Conservation (phyloP, 2,329 filamentous ascomycete genomes). For the Hirsutella rhossiliensis region DNA sequence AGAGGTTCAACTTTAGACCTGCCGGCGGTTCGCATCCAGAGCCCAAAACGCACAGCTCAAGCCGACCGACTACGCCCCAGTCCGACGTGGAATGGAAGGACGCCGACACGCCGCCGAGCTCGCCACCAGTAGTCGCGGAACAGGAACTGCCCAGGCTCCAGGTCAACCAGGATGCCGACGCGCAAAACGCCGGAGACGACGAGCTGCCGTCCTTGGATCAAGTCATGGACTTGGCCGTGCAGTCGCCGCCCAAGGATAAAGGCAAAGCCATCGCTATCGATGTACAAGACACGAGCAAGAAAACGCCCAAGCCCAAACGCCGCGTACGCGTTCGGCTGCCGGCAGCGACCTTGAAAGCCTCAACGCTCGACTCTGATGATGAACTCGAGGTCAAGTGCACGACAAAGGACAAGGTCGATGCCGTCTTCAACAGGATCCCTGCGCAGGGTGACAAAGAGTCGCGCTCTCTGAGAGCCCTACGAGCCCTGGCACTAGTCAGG, state of each 20-base stretch:
- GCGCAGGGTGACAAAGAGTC: constrained; percentile 50
- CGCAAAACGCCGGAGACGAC: constrained; percentile 14
- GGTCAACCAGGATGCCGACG: constrained; percentile 3
- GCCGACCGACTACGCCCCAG: constrained; percentile 36
- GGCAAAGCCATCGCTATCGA: constrained; percentile 31
- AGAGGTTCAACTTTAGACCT: constrained; percentile 65
- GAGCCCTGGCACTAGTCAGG: constrained; percentile 59
- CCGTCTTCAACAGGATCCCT: constrained; percentile 61
- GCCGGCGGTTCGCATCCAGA: constrained; percentile 17
- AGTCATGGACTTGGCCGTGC: constrained; percentile 16
- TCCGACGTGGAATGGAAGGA: constrained; percentile 40
- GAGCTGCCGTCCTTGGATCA: constrained; percentile 27
- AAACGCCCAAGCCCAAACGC: constrained; percentile 24
- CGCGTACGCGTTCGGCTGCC: constrained; percentile 40
- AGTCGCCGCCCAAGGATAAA: constrained; percentile 45
- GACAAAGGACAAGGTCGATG: constrained; percentile 39
- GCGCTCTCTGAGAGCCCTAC: constrained; percentile 54
- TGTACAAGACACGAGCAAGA: constrained; percentile 8
- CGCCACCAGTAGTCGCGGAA: constrained; percentile 35
- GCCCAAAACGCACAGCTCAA: constrained; percentile 39
- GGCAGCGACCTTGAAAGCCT: constrained; percentile 22
- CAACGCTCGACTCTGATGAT: constrained; percentile 37
- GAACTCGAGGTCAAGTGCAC: constrained; percentile 50
- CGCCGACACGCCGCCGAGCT: constrained; percentile 60
- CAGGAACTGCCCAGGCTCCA: constrained; percentile 2